Base-by-base conservation (phyloP, 176 grass and related monocot species). In the Zea luxurians region DNA sequence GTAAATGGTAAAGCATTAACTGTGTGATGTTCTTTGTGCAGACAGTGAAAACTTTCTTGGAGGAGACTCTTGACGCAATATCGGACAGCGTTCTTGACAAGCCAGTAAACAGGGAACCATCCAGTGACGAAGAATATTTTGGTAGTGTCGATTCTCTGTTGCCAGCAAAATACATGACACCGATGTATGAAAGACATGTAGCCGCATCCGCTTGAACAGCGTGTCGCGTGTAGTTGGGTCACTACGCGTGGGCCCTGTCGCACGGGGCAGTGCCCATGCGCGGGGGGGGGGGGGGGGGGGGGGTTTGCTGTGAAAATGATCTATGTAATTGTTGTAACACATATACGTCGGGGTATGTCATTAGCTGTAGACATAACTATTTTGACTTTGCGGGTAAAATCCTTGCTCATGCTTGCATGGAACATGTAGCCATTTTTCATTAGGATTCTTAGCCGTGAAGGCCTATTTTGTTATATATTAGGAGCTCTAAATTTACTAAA, bases 1-100 rank as follows among this genome's bases (percentile, higher is more conserved):
- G 38, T 40, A 40, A 37, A 78, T 72, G 59, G 50, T 13, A 59
- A 73, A 18, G 13, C 5, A 20, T 55, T 62, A 61, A 64, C 53
- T 75, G 1, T 83, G 10, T 78, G 34, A 57, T 60, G 67, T 78
- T 36, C 61, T 79, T n/a, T 48, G 18, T 77, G 83, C 82, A 97
- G 94, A 93, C 91, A 20, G 42, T 97, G 37, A n/a, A 88, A 78
- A 83, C 85, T 61, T 97, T 97, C 83, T 73, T 97, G 34, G 94
- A 97, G 66, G 94, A 91, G 48, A 97, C 91, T 75, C 75, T 97
- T 70, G 94, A 86, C 17, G 87, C 85, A 5, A 61, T 97, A 54
- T 91, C 94, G 0, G 73, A 88, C 78, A 58, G 44, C 65, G 87
- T 93, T 44, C 84, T 97, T 73, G 91, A 97, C 57, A 78, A 92